phyloP scores from a whole-genome alignment of 768 basidiomycete genomes.

The Hemileccinum impolitum region DNA sequence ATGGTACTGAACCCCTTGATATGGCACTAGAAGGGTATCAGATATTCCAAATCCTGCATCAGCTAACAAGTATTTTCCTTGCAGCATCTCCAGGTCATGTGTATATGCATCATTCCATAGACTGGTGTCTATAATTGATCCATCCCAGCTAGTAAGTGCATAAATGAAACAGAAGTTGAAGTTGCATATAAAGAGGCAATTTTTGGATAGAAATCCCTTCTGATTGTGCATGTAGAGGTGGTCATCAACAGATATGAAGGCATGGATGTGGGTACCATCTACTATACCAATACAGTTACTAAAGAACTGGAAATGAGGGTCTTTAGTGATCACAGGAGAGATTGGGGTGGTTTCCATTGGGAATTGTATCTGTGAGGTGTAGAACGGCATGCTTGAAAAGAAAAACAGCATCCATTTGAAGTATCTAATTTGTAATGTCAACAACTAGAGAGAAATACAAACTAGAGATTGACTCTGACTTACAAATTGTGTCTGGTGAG shows the following conservation, averaged over 20 bases:
- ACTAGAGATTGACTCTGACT: too few species aligned
- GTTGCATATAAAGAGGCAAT: conserved; percentile 18
- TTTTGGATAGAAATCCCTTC: conserved; percentile 18
- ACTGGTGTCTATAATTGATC: conserved; percentile 6
- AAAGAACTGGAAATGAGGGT: too few species aligned
- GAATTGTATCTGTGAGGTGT: too few species aligned
- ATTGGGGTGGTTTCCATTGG: too few species aligned
- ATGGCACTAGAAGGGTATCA: conserved; percentile 36
- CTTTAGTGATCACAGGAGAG: too few species aligned
- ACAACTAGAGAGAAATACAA: too few species aligned
- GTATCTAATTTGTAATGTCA: too few species aligned
- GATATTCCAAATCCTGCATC: conserved; percentile 8
- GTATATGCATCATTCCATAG: conserved; percentile 11
- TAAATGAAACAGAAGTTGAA: conserved; percentile 14
- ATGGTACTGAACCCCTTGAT: conserved; percentile 36
- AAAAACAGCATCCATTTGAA: too few species aligned
- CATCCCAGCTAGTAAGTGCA: conserved; percentile 15
- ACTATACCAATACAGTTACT: too few species aligned
- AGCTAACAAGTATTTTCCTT: conserved; percentile 1
- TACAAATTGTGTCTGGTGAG: too few species aligned
- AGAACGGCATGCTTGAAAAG: too few species aligned
- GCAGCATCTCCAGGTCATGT: conserved; percentile 1
- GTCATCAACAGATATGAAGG: not conserved
- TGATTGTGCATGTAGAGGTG: conserved; percentile 9
- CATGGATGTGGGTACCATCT: not conserved